These are phyloP conservation scores for Mucor mucedo DNA, from an alignment of 371 early-diverging fungal genomes.

Conservation along the genomic window DNA sequence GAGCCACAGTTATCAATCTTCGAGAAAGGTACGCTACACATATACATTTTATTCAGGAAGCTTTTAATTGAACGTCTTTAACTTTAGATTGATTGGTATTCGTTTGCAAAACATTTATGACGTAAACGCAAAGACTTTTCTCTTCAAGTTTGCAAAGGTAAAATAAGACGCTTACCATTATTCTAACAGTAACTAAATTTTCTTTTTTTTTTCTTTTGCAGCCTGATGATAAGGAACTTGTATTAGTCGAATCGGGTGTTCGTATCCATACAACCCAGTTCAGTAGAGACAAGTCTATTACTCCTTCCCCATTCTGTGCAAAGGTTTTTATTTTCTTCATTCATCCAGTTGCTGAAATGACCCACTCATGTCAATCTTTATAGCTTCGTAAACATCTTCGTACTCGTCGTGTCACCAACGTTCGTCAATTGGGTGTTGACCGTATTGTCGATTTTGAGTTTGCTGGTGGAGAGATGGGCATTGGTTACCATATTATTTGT, in stretches of 20 bases:
- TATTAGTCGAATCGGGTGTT: constrained; percentile 93
- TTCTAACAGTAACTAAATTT: too few relatives aligned
- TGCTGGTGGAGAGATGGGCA: constrained; percentile 67
- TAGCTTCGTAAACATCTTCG: constrained; percentile 91
- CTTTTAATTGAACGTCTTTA: neutral
- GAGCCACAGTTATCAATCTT: constrained; percentile 80
- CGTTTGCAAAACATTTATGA: constrained; percentile 97
- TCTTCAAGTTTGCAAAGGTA: constrained; percentile 92
- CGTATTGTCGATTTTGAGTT: constrained; percentile 94
- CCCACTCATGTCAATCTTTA: neutral
- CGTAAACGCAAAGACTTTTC: constrained; percentile 86
- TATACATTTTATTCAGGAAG: neutral
- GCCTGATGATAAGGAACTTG: constrained; percentile 87
- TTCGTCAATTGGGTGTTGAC: constrained; percentile 92
- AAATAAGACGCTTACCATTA: neutral
- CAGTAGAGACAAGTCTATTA: constrained; percentile 81
- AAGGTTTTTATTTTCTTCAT: constrained; percentile 56
- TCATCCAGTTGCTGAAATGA: neutral
- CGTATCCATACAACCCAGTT: constrained; percentile 93
- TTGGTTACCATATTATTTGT: constrained; percentile 88
- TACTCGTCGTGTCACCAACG: constrained; percentile 77
- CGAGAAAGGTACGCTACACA: constrained; percentile 54
- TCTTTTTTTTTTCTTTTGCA: constrained; percentile 14
- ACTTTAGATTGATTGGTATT: constrained; percentile 71
- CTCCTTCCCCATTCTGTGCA: constrained; percentile 88